Percentiles rank a stretch among this genome's conserved stretches.
phyloP scores from a whole-genome alignment of 148 eudicot species.

The Chenopodium quinoa region DNA sequence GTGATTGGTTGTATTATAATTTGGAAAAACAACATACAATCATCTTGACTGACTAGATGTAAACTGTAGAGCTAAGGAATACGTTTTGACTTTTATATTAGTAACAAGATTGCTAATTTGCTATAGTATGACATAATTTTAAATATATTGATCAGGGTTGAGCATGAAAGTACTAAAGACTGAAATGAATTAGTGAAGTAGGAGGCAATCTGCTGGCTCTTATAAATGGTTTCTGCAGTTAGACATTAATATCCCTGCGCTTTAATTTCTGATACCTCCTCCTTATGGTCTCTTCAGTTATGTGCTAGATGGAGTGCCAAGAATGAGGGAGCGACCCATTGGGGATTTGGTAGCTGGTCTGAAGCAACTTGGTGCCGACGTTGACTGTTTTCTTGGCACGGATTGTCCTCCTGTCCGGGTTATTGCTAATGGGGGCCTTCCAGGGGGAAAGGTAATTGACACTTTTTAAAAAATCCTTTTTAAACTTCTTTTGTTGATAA shows the following conservation, averaged over 20 bases:
- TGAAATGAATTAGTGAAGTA: not conserved
- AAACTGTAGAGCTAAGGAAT: not conserved
- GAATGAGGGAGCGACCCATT: constrained; percentile 99
- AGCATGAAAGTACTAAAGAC: not conserved
- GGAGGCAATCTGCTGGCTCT: not conserved
- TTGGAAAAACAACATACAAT: not conserved
- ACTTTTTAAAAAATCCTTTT: not conserved
- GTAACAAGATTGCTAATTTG: not conserved
- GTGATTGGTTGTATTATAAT: not conserved
- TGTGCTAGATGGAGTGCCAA: constrained; percentile 93
- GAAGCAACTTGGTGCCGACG: constrained; percentile 95
- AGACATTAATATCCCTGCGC: not conserved
- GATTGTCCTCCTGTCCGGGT: constrained; percentile 94
- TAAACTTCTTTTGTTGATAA: not conserved
- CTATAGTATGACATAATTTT: not conserved
- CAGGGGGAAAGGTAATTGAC: constrained; percentile 81
- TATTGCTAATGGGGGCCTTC: constrained; percentile 89
- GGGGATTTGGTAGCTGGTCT: constrained; percentile 90
- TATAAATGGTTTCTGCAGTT: not conserved
- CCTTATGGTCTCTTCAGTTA: constrained; percentile 43
- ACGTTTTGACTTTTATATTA: not conserved
- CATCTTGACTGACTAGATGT: not conserved
- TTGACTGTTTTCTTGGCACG: constrained; percentile 89
- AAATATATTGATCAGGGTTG: not conserved
- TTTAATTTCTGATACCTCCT: constrained; percentile 3